Evolutionary conservation across 164 flowering plant genomes (phyloP).

Genomic region (Magnolia sinica): DNA sequence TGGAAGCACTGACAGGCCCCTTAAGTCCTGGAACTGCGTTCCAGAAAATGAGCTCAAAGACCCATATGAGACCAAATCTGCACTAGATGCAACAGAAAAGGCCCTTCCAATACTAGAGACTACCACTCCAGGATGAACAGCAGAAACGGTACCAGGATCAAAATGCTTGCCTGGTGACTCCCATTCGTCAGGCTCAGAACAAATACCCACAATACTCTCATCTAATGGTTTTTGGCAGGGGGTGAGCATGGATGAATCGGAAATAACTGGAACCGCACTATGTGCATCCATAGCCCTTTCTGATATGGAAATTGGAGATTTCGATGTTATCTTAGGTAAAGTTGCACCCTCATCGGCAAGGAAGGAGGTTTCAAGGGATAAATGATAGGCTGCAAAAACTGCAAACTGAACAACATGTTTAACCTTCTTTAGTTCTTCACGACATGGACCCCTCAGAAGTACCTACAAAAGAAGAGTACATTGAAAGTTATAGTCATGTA

Average conservation of each 20-base stretch:
- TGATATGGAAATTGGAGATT: conserved; percentile 32
- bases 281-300: conserved; percentile 32
- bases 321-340: conserved; percentile 45
- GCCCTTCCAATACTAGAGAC: conserved; percentile 16
- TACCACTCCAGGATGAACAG: conserved; percentile 13
- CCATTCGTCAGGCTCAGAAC: conserved; percentile 26
- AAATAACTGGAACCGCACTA: conserved; percentile 27
- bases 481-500: neutral
- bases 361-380: conserved; percentile 88
- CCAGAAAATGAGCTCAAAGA: conserved; percentile 6
- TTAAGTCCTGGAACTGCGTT: conserved; percentile 4
- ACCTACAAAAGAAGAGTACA: conserved; percentile 42
- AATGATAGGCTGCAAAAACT: conserved; percentile 89
- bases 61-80: conserved; percentile 24
- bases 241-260: conserved; percentile 20
- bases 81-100: conserved; percentile 23
- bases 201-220: conserved; percentile 17
- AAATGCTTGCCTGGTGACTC: conserved; percentile 26
- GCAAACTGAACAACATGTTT: conserved; percentile 85
- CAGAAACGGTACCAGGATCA: conserved; percentile 13
- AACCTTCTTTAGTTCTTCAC: conserved; percentile 76
- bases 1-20: neutral
- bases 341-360: conserved; percentile 96
- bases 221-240: conserved; percentile 15
- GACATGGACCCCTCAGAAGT: conserved; percentile 60